These are phyloP conservation scores for Cyclotella baltica DNA, from an alignment of 108 stramenopile genomes.

Conservation along the genomic window DNA sequence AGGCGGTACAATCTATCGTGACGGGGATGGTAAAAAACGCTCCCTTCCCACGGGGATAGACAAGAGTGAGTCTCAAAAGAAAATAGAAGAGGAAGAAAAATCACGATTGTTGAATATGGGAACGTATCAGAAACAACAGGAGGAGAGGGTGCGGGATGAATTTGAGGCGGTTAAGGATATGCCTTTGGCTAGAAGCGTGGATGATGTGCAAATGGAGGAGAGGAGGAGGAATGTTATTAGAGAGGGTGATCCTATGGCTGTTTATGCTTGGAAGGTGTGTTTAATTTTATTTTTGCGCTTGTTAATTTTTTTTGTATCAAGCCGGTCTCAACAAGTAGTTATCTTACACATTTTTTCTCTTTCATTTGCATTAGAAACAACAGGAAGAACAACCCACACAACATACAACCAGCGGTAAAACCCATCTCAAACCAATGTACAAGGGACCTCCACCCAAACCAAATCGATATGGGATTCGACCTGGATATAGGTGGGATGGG, in stretches of 20 bases:
- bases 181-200: constrained; percentile 82
- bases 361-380: constrained; percentile 14
- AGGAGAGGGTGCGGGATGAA: constrained; percentile 54
- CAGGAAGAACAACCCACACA: constrained; percentile 33
- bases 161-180: constrained; percentile 59
- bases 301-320: neutral
- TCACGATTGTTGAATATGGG: constrained; percentile 53
- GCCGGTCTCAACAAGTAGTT: no score
- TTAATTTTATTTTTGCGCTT: neutral
- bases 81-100: constrained; percentile 53
- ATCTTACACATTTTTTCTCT: neutral
- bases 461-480: constrained; percentile 93
- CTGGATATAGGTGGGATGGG: constrained; percentile 99
- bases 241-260: constrained; percentile 96
- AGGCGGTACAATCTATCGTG: constrained; percentile 86
- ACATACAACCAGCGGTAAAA: constrained; percentile 1
- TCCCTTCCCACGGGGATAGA: constrained; percentile 31
- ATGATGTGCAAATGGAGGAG: constrained; percentile 78
- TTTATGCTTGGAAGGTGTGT: constrained; percentile 64
- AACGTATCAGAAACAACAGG: constrained; percentile 77
- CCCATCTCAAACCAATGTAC: constrained; percentile 77
- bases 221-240: constrained; percentile 72
- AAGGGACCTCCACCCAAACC: constrained; percentile 94
- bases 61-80: constrained; percentile 27
- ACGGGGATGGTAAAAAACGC: constrained; percentile 65